Base-by-base conservation (phyloP, 352 stramenopile species). In the Phytophthora gonapodyides region DNA sequence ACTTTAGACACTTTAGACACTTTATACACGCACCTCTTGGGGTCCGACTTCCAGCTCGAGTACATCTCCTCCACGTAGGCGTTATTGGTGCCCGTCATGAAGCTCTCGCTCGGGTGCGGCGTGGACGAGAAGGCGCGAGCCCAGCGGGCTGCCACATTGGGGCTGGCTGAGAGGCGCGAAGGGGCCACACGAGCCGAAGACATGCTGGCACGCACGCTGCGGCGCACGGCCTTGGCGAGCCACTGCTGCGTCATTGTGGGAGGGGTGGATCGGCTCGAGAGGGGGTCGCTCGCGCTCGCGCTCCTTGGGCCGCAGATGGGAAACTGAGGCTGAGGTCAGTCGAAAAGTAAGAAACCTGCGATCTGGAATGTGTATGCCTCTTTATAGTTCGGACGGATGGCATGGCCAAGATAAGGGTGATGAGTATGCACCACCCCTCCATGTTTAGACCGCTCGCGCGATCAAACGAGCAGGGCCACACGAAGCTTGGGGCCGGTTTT, bases 31-130 rank as follows among this genome's bases (percentile, higher is more conserved):
- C 57, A 88, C 65, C 79, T 96, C 8, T 78, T 72, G 0, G 95
- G 95, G 78, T 99, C 86, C 38, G 68, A 61, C 59, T 93, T 87
- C 85, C 97, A 99, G 52, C 76, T 80, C 45, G 95, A 82, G 69
- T 98, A 98, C 97, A 99, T 99, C 61, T 98, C 84, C 75, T 99
- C 97, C 19, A 98, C 90, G 77, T 99, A 99, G 30, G 98, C 74
- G 53, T 93, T 95, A 44, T 97, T 98, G 31, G 88, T 95, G 63
- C 93, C 96, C 24, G 78, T 97, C 61, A 99, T 82, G 71, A 99
- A 99, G n/a, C 75, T 91, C 69, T 94, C 85, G 49, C 81, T 91
- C 54, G 85, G 81, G 69, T 94, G 85, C 33, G 85, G 85, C 50
- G 73, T 84, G 37, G 75, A 87, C 33, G 82, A 66, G 43, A 90